Evolutionary conservation across 108 stramenopile species (phyloP).

Genomic region (Mediolabrus comicus): DNA sequence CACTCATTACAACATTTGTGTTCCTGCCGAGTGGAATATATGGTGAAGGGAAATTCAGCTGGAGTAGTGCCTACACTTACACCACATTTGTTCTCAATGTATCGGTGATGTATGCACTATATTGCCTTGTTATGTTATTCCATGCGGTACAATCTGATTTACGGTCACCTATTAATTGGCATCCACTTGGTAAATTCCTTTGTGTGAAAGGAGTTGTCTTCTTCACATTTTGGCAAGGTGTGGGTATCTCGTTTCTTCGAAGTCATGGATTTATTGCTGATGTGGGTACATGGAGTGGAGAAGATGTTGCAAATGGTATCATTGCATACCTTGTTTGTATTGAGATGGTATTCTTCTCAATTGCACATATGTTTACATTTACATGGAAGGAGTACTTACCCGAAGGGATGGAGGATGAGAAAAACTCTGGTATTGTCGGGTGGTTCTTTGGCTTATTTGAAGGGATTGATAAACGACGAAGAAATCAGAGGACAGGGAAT

Average conservation of each 20-base stretch:
- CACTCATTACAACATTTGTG: constrained; percentile 69
- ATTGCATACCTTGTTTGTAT: constrained; percentile 94
- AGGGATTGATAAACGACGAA: constrained; percentile 26
- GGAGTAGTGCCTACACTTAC: constrained; percentile 76
- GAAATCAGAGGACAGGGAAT: not conserved
- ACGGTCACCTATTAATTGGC: constrained; percentile 77
- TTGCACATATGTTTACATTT: constrained; percentile 90
- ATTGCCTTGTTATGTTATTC: constrained; percentile 92
- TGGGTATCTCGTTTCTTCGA: constrained; percentile 76
- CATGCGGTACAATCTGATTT: constrained; percentile 80
- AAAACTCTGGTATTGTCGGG: not conserved
- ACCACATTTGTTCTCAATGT: constrained; percentile 75
- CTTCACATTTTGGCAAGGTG: constrained; percentile 96
- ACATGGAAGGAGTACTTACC: constrained; percentile 91
- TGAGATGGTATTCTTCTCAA: constrained; percentile 92
- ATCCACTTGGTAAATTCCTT: constrained; percentile 94
- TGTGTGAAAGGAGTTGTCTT: constrained; percentile 98
- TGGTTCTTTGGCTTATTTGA: constrained; percentile 15
- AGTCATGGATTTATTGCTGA: constrained; percentile 75
- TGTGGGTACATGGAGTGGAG: constrained; percentile 80
- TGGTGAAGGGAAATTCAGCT: constrained; percentile 79
- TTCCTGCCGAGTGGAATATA: constrained; percentile 70
- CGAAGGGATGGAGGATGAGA: constrained; percentile 27
- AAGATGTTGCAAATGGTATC: constrained; percentile 89
- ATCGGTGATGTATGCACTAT: constrained; percentile 89